Evolutionary conservation across 345 rosid species (phyloP).

Genomic region (Camelina sativa): DNA sequence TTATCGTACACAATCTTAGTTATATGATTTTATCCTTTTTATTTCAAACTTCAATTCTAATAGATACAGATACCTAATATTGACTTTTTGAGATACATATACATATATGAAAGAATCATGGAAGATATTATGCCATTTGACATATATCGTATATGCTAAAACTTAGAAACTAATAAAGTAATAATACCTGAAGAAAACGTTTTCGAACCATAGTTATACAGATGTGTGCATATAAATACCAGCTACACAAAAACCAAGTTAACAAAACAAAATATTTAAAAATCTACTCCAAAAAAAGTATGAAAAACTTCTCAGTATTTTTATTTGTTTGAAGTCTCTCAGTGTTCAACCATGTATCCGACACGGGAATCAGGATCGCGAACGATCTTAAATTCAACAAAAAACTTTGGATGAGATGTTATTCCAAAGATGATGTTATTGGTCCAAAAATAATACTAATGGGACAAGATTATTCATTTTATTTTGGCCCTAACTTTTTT

Average conservation of each 20-base stretch:
- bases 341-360: slow-evolving; percentile 11
- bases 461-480: neutral
- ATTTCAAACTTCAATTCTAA: too few relatives aligned
- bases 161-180: too few relatives aligned
- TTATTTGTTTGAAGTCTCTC: slow-evolving; percentile 2
- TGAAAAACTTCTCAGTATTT: neutral
- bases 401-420: neutral
- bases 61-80: too few relatives aligned
- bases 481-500: neutral
- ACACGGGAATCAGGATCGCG: neutral
- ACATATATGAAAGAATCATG: too few relatives aligned
- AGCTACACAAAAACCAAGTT: neutral
- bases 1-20: too few relatives aligned
- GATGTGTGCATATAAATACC: neutral
- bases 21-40: too few relatives aligned
- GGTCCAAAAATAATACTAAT: neutral
- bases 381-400: slow-evolving; percentile 26
- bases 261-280: neutral
- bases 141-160: too few relatives aligned
- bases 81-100: too few relatives aligned
- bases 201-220: neutral
- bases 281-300: neutral
- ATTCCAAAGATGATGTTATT: neutral
- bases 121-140: too few relatives aligned
- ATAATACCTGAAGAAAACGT: too few relatives aligned